Evolutionary conservation across 169 alveolate genomes (phyloP).

Genomic region (Plasmodium malariae): DNA sequence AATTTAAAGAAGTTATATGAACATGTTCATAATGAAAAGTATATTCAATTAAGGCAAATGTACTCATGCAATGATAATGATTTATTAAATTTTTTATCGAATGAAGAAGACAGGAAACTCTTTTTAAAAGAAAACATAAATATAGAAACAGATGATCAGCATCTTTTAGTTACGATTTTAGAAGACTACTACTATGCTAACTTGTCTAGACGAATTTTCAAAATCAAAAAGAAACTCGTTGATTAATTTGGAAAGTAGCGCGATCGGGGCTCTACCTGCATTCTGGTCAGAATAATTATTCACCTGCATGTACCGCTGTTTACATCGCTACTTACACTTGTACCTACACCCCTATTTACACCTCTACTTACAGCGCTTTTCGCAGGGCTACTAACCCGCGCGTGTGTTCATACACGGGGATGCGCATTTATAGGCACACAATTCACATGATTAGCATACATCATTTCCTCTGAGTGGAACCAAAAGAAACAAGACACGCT

Average conservation of each 20-base stretch:
- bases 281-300: too few species aligned
- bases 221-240: conserved; percentile 3
- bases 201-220: conserved; percentile 1
- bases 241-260: too few species aligned
- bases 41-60: conserved; percentile 16
- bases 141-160: conserved; percentile 9
- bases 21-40: conserved; percentile 10
- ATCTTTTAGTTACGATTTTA: conserved; percentile 1
- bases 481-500: too few species aligned
- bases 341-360: too few species aligned
- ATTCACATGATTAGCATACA: too few species aligned
- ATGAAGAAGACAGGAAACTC: conserved; percentile 5
- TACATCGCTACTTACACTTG: too few species aligned
- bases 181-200: conserved; percentile 23
- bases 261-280: background rate
- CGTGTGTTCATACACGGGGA: too few species aligned
- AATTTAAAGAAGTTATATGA: conserved; percentile 19
- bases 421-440: too few species aligned
- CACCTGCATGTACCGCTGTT: too few species aligned
- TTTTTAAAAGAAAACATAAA: conserved; percentile 24
- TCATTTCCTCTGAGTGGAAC: too few species aligned
- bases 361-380: too few species aligned
- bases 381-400: too few species aligned
- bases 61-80: conserved; percentile 20
- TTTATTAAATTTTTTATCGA: conserved; percentile 15